Base-by-base conservation (phyloP, 371 early-diverging fungal genomes). In the Rhizopus arrhizus region DNA sequence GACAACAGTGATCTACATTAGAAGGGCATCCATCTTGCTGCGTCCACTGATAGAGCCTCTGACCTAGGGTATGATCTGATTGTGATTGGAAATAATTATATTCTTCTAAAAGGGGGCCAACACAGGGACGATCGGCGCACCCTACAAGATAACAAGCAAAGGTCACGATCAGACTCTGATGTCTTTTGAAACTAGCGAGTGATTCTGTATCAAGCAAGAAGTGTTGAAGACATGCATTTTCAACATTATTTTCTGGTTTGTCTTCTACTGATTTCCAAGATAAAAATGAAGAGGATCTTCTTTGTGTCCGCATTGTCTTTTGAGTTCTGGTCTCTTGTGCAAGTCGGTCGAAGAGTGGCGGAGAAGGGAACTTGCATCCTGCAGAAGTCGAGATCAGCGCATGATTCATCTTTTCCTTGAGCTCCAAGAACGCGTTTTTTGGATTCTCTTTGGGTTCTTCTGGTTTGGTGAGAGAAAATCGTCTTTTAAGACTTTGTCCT, bases 301-400 rank as follows among this genome's bases (percentile, higher is more conserved):
- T 22, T 22, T 22, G 22, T 22, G 22, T 55, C 61, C 36, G 11
- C 61, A 36, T 48, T 47, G 49, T 29, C 33, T 52, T 22, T 32
- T 48, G 1, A 35, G 35, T 61, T n/a, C 60, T 75, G 31, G 61
- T 58, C 11, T 47, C 45, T 67, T 11, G 70, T 56, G 78, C 72
- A 6, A 88, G 63, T 16, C 84, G 74, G 10, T 76, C 49, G 15
- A 90, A 56, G 13, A 88, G 52, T 59, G 72, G 68, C 0, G 90
- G 90, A 0, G 78, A 80, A 5, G 85, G 75, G 58, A 84, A 87
- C 13, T 57, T 55, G 3, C 86, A 81, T 33, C 73, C 76, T 9
- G 89, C 88, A 11, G 89, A 87, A 4, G 84, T 72, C 3, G 88
- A 87, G 1, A 88, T 71, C 9, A 72, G 60, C 2, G 85, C 73